Base-by-base conservation (phyloP, 768 basidiomycete genomes). In the Boletus fagicola region DNA sequence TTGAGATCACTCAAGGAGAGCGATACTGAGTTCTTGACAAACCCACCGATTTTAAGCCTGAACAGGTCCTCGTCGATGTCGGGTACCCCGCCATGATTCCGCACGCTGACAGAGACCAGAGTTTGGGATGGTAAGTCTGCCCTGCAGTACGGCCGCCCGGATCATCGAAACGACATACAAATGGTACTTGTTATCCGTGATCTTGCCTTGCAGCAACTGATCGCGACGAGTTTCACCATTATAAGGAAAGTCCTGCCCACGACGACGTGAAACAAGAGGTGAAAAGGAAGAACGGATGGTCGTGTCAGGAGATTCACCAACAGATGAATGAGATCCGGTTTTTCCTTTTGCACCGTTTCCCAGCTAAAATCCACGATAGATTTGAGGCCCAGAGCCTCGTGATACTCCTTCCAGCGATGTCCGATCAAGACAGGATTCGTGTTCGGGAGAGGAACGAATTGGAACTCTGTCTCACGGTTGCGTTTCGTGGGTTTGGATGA, bases 31-130 rank as follows among this genome's bases (percentile, higher is more conserved):
- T 71, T 73, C 30, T 80, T 78, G 40, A 83, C 80, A 2, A 83
- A 70, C 1, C 82, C 82, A 16, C 76, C 78, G 28, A 83, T 79
- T 47, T 82, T 78, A n/a, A 83, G 71, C 58, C 77, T 74, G 57
- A 75, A 81, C 0, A 62, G 70, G 38, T 79, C 77, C 35, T 75
- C 75, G 46, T 82, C 71, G 51, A 81, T 80, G 30, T 78, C 72
- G 1, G 82, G 82, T 9, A 83, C 68, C 2, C 80, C 80, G 1
- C 81, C 81, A 54, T 83, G 82, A 58, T 83, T 83, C 0, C 81
- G 78, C 39, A 83, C 75, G 56, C 80, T 82, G 48, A 20, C 12
- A 56, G 13, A 45, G n/a, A 11, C 12, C 6, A 3, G 26, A 12
- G 24, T 31, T 38, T 24, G n/a, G 9, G 12, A 18, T 36, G 12